Base-by-base conservation (phyloP, 179 eudicot genomes). In the Heliamphora pulchella region DNA sequence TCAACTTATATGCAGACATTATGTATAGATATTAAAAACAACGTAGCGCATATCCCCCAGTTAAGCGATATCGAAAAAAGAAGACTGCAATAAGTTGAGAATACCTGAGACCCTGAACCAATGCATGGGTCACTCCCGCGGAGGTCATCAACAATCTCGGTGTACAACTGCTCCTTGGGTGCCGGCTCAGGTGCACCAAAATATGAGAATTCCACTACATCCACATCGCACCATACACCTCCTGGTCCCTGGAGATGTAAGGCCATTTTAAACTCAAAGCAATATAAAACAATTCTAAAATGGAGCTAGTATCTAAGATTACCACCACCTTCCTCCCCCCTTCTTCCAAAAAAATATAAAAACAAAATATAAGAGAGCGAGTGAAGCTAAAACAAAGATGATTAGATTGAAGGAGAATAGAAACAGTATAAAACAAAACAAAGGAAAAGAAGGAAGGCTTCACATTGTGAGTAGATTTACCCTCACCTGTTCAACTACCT, bases 71-170 rank as follows among this genome's bases (percentile, higher is more conserved):
- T 39, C n/a, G 8, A 68, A 31, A 65, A 62, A 4, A 50, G 14
- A 47, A 53, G 78, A 51, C 43, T 69, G 20, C 44, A 50, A 61
- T 10, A 18, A 75, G 22, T 46, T 76, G 61, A 57, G 14, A 46
- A 15, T 86, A 95, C 98, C 98, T 95, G 98, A 80, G 98, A 95
- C 54, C 98, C 98, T 80, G 98, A 95, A 85, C 98, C 97, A 73
- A 95, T 90, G 75, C 89, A 91, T 59, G 91, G 89, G 80, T 89
- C 98, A 85, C 95, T 93, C 61, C 98, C 98, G 82, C 98, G 97
- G 65, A 95, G 88, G 84, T 90, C 98, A 86, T 95, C 98, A 79
- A 95, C 98, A 83, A 93, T 89, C 86, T 93, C 97, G 57, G 97
- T 90, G 82, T 95, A 93, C 77, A 95, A 88, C 77, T 95, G 97